Evolutionary conservation across 106 monocot species (phyloP).

Genomic region (Posidonia australis): DNA sequence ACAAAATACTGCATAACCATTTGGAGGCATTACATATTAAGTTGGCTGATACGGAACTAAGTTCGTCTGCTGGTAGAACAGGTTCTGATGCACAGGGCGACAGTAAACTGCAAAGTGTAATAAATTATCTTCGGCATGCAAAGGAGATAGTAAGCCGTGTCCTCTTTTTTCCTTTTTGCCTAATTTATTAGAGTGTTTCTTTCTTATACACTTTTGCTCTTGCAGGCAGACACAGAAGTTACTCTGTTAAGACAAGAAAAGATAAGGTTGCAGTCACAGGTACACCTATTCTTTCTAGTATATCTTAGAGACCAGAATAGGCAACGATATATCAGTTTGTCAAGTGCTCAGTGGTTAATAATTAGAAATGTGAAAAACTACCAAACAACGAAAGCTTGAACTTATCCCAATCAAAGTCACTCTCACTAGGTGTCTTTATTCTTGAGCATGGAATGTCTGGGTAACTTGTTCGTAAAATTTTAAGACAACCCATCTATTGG

Average conservation of each 20-base stretch:
- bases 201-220: not conserved
- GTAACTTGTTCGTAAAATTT: too few species aligned
- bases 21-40: conserved; percentile 73
- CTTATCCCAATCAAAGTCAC: too few species aligned
- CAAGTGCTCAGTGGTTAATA: too few species aligned
- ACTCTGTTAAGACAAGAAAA: conserved; percentile 82
- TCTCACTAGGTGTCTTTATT: too few species aligned
- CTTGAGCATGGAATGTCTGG: too few species aligned
- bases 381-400: too few species aligned
- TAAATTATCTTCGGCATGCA: conserved; percentile 69
- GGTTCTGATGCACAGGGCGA: conserved; percentile 35
- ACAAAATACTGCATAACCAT: conserved; percentile 54
- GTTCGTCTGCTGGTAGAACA: conserved; percentile 27
- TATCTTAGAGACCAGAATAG: not conserved
- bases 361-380: too few species aligned
- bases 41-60: conserved; percentile 53
- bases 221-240: conserved; percentile 78
- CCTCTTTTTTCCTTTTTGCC: not conserved
- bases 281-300: conserved; percentile 2
- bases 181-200: not conserved
- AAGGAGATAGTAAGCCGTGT: conserved; percentile 82
- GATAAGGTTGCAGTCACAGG: conserved; percentile 65
- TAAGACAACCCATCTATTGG: too few species aligned
- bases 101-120: conserved; percentile 62
- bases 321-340: too few species aligned